Percentiles rank a stretch among this genome's conserved stretches.
phyloP scores from a whole-genome alignment of 2,329 filamentous ascomycete species.

The Arthrocladium fulminans region DNA sequence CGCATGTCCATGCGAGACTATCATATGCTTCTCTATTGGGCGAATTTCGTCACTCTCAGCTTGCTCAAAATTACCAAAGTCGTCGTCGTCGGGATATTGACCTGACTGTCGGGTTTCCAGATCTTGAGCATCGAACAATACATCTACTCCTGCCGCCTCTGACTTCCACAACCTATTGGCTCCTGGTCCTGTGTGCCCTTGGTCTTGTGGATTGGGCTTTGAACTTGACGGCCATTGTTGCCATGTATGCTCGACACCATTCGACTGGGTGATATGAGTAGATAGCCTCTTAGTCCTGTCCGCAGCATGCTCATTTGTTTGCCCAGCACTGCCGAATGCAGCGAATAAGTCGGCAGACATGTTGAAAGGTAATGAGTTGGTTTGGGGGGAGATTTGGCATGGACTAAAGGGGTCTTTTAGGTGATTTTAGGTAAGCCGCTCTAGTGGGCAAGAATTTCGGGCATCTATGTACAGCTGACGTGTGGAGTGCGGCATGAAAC shows the following conservation, averaged over 20 bases:
- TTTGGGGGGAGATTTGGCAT: no score
- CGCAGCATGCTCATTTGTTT: neutral
- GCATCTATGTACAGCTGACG: no score
- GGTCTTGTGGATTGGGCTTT: neutral
- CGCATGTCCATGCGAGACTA: neutral
- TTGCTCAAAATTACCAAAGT: conserved; percentile 59
- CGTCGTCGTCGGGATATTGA: conserved; percentile 26
- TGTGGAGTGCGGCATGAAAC: no score
- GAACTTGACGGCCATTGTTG: conserved; percentile 3
- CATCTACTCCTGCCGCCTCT: conserved; percentile 29
- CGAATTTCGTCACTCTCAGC: conserved; percentile 22
- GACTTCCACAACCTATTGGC: conserved; percentile 14
- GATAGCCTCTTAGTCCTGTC: neutral
- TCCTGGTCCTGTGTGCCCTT: neutral
- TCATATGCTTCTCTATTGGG: neutral
- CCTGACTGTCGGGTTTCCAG: conserved; percentile 29
- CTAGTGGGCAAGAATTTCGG: no score
- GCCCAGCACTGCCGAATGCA: conserved; percentile 36
- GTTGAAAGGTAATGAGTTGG: conserved; percentile 2
- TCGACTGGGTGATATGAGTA: neutral
- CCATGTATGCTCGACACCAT: neutral
- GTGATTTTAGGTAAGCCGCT: no score
- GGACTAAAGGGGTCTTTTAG: no score
- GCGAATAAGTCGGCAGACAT: conserved; percentile 50
- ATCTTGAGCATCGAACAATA: conserved; percentile 59